These are phyloP conservation scores for Tylopilus plumbeoviolaceoides DNA, from an alignment of 768 basidiomycete species.

Conservation along the genomic window DNA sequence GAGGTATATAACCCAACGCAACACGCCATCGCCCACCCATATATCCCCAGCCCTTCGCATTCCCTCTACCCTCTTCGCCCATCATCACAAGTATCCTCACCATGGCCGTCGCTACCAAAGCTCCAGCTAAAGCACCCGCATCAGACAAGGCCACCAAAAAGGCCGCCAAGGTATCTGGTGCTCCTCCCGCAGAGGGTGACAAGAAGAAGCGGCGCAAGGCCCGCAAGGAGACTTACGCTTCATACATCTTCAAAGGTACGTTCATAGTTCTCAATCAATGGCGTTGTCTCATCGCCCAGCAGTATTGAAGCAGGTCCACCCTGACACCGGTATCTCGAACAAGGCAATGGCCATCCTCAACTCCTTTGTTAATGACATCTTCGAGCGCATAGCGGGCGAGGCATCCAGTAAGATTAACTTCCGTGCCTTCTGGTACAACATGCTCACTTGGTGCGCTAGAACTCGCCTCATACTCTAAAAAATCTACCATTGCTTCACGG, in stretches of 20 bases:
- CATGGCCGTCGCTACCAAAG: conserved; percentile 67
- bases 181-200: conserved; percentile 48
- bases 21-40: not conserved
- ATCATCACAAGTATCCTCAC: conserved; percentile 14
- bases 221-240: conserved; percentile 90
- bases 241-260: conserved; percentile 86
- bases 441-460: conserved; percentile 41
- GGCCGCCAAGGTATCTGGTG: conserved; percentile 48
- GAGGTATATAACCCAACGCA: conserved; percentile 15
- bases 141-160: conserved; percentile 79
- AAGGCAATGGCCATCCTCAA: conserved; percentile 97
- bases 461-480: conserved; percentile 96
- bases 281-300: conserved; percentile 19
- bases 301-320: conserved; percentile 97
- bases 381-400: conserved; percentile 89
- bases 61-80: conserved; percentile 3
- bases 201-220: conserved; percentile 88
- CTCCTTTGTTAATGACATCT: conserved; percentile 95
- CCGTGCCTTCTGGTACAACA: conserved; percentile 33
- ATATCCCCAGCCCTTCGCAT: conserved; percentile 11
- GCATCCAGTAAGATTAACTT: conserved; percentile 63
- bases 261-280: not conserved
- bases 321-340: conserved; percentile 99
- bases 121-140: conserved; percentile 53
- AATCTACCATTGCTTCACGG: conserved; percentile 97